Conservation (phyloP, 768 basidiomycete genomes). For the Suillus paluster region DNA sequence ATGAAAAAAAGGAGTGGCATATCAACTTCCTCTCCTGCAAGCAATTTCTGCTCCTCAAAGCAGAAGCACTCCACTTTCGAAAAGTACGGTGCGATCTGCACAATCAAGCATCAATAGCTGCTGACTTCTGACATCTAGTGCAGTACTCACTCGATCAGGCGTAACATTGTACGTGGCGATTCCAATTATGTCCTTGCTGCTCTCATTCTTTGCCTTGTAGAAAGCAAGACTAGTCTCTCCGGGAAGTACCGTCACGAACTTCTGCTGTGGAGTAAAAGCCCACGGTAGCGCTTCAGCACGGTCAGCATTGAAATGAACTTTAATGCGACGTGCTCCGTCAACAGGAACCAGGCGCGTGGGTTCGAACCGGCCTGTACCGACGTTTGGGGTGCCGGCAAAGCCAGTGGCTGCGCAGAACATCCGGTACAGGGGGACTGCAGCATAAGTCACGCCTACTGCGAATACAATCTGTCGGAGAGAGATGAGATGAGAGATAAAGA, state of each 20-base stretch:
- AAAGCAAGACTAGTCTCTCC: constrained; percentile 97
- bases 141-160: constrained; percentile 80
- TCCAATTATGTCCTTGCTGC: constrained; percentile 89
- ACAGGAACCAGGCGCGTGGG: constrained; percentile 84
- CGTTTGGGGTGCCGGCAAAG: constrained; percentile 93
- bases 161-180: constrained; percentile 99
- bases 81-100: constrained; percentile 95
- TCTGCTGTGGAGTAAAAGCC: constrained; percentile 91
- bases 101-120: neutral
- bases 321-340: constrained; percentile 73
- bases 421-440: constrained; percentile 95
- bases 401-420: constrained; percentile 99
- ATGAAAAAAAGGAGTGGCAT: constrained; percentile 99
- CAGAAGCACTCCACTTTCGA: constrained; percentile 99
- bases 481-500: constrained; percentile 9
- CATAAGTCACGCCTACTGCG: constrained; percentile 89
- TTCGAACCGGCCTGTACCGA: constrained; percentile 82
- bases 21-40: constrained; percentile 96
- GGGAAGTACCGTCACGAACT: constrained; percentile 86
- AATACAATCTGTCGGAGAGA: constrained; percentile 62
- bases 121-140: neutral
- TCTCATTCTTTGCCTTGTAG: constrained; percentile 89
- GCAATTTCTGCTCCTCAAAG: constrained; percentile 95
- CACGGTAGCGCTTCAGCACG: constrained; percentile 88
- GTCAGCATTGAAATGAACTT: constrained; percentile 96